Conservation (phyloP, 139 green algal species). For the Auxenochlorella pyrenoidosa region DNA sequence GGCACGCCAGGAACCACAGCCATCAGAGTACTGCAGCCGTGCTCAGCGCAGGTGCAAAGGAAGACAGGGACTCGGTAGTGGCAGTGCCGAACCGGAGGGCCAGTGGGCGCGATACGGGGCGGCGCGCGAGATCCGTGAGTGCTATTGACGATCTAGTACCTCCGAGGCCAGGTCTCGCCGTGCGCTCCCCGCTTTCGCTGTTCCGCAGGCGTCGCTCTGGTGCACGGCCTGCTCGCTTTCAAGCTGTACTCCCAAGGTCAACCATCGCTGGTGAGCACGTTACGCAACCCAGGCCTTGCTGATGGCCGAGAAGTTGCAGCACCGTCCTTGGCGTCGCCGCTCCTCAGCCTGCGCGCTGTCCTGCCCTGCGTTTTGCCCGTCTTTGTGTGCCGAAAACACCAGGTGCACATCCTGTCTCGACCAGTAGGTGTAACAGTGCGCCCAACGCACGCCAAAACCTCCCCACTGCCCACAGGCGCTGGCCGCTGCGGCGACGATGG, state of each 20-base stretch:
- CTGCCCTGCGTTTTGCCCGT: too few species aligned
- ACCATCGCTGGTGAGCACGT: background rate
- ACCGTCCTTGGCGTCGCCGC: too few species aligned
- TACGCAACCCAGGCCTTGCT: background rate
- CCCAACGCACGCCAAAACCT: background rate
- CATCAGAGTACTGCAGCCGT: background rate
- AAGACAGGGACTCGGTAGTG: background rate
- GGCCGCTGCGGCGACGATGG: background rate
- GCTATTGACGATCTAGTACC: too few species aligned
- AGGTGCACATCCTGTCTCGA: too few species aligned
- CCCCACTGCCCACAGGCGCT: background rate
- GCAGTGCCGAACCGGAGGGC: too few species aligned
- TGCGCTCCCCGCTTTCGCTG: background rate
- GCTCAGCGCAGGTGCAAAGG: background rate
- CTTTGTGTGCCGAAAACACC: too few species aligned
- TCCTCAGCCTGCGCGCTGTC: too few species aligned
- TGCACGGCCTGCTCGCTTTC: slow-evolving; percentile 18
- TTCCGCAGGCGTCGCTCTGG: background rate
- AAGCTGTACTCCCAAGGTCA: slow-evolving; percentile 14
- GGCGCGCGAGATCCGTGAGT: background rate
- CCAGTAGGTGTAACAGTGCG: too few species aligned
- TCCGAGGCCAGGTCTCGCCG: too few species aligned
- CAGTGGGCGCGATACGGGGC: too few species aligned
- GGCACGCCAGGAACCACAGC: background rate
- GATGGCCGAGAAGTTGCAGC: too few species aligned